phyloP scores from a whole-genome alignment of 306 rosid genomes.

The Heteromeles arbutifolia region DNA sequence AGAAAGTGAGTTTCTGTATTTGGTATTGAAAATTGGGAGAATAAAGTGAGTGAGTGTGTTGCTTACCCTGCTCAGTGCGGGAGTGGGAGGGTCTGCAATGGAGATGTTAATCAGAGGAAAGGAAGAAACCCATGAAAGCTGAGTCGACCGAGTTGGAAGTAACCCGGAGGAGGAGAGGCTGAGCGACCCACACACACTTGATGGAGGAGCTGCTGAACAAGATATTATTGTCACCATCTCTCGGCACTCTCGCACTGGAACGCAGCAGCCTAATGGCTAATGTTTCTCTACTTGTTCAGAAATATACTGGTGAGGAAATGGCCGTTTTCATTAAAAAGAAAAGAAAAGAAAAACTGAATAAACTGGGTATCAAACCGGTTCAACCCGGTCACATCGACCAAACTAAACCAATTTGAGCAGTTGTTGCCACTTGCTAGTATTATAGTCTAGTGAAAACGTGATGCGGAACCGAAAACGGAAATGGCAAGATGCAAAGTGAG shows the following conservation, averaged over 20 bases:
- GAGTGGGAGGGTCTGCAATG: conserved; percentile 1
- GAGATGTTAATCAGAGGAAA: conserved; percentile 28
- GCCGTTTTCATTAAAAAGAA: no score
- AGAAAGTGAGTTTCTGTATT: not conserved
- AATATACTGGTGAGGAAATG: no score
- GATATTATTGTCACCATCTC: conserved; percentile 4
- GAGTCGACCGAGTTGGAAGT: conserved; percentile 10
- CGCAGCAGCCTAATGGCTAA: conserved; percentile 8
- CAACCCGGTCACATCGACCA: no score
- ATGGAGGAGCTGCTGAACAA: conserved; percentile 9
- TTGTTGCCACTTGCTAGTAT: no score
- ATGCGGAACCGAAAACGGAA: no score
- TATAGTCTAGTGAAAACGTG: no score
- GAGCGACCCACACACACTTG: not conserved
- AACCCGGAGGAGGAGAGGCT: conserved; percentile 3
- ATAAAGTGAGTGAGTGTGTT: not conserved
- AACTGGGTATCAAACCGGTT: no score
- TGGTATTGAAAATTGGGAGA: not conserved
- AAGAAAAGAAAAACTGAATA: no score
- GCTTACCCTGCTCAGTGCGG: conserved; percentile 12
- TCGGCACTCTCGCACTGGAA: no score
- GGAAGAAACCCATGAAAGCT: conserved; percentile 41
- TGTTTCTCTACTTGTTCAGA: not conserved
- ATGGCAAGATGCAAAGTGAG: no score
- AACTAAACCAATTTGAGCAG: no score